A percentile compares a stretch with the other conserved stretches of the same genome.
Evolutionary conservation across 139 green algal species (phyloP).

Genomic region (Chlamydomonas asymmetrica): DNA sequence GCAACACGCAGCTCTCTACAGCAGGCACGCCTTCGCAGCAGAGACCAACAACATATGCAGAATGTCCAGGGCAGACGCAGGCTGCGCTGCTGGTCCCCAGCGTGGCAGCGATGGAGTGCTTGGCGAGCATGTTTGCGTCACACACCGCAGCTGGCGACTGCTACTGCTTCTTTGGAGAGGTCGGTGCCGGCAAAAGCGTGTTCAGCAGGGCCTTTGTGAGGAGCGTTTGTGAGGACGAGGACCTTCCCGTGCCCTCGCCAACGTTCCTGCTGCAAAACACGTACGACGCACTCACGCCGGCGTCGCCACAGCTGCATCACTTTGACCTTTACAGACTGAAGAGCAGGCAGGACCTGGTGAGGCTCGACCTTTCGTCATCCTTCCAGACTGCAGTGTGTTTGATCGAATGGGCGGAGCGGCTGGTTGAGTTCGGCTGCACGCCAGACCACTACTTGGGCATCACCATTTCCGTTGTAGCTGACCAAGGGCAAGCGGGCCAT

Average conservation of each 20-base stretch:
- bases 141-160: slow-evolving; percentile 50
- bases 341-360: slow-evolving; percentile 33
- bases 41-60: no score
- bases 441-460: slow-evolving; percentile 44
- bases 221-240: slow-evolving; percentile 52
- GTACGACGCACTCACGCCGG: slow-evolving; percentile 71
- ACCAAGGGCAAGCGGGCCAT: not conserved
- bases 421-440: slow-evolving; percentile 39
- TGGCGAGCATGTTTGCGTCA: slow-evolving; percentile 44
- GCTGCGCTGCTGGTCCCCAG: no score
- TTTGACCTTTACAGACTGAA: slow-evolving; percentile 83
- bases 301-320: slow-evolving; percentile 69
- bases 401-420: slow-evolving; percentile 67
- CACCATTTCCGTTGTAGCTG: slow-evolving; percentile 36
- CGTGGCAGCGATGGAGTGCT: slow-evolving; percentile 11
- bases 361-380: slow-evolving; percentile 43
- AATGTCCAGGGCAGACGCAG: no score
- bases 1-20: no score
- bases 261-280: slow-evolving; percentile 86
- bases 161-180: slow-evolving; percentile 69
- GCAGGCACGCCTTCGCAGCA: no score
- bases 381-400: slow-evolving; percentile 52
- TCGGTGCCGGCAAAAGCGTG: slow-evolving; percentile 82
- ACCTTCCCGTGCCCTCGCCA: slow-evolving; percentile 77
- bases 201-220: slow-evolving; percentile 85